Evolutionary conservation across 495 filamentous ascomycete genomes (phyloP), one percentile per base, ranked within the genome.

Genomic region (Penicillium paxilli): DNA sequence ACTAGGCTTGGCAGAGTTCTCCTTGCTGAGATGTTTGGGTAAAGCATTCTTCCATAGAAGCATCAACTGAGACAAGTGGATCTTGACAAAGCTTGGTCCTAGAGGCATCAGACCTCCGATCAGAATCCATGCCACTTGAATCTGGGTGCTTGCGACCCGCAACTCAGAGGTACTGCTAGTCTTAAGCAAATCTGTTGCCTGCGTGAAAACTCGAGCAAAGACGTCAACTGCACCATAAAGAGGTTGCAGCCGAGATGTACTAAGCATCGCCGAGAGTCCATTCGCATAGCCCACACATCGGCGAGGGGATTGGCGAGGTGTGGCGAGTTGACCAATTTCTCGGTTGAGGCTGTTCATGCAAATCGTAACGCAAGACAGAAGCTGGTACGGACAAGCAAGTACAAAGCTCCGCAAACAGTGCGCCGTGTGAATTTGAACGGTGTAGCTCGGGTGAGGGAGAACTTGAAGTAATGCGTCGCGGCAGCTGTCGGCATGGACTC

Each of bases 41-140:
- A 99, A 74, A 3, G 94, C 92, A 72, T 96, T 98, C 68, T 96
- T 96, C 94, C 94, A 99, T 11, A 99, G 79, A n/a, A 98, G 72
- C 47, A 98, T 85, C 41, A 99, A 75, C 68, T 98, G 94, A 3
- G 93, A 93, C 17, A 99, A 80, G 74, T 98, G 94, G 35, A 96
- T 98, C 71, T 99, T 99, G 70, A 98, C 93, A 67, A 99, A 99
- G 66, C 96, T 97, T 5, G 95, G 95, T 0, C 94, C 94, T 2
- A 98, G 78, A 6, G 92, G 89, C 95, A 98, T 98, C 21, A 99
- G 72, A 0, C 94, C 94, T 28, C 94, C 94, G 51, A 99, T 95
- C 47, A 99, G 71, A 38, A 96, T 96, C 94, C 94, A 99, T 17
- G 94, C 93, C 5, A 98, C 92, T 60, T 99, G 94, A 30, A 99